Evolutionary conservation across 179 eudicot genomes (phyloP), one percentile per base, ranked within the genome.

Genomic region (Nepenthes alata): DNA sequence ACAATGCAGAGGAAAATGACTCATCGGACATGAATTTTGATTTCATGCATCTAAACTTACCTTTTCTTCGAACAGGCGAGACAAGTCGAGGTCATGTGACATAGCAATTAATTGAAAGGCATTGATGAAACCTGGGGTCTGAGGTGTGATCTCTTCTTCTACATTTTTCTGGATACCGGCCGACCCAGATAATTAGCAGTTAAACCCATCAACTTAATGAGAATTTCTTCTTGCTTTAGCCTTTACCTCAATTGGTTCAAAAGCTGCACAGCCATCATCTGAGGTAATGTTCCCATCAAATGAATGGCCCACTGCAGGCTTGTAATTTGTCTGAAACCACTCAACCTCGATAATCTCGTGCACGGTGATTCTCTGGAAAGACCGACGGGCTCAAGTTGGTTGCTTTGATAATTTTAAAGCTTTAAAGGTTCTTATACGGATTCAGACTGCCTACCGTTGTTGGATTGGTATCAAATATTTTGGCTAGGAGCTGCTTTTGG

Each of bases 71-170:
- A 83, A 83, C 13, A 83, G 58, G 54, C 83, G 65, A 48, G 88
- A 81, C 69, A 83, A 63, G 68, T 78, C 80, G 47, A 83, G 83
- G 66, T 75, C 80, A 4, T 70, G 72, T 0, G 83, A 81, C 80
- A 81, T 73, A 53, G 88, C 83, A 63, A 83, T 83, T 12, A 83
- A 73, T 71, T 78, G 85, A 73, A 83, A 83, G 69, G 88, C 88
- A 57, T 83, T 83, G 58, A 83, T 81, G 60, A 83, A 83, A 60
- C 69, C 65, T 25, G 77, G 70, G 35, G 72, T 12, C 48, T 14
- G 71, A 2, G 77, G 47, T 13, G 36, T 53, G 12, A 36, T 70
- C 47, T 58, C 35, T n/a, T 62, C 69, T 34, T 59, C 55, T 56
- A 12, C 57, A 39, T 55, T 59, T 14, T 59, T 69, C 78, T 75